Evolutionary conservation across 2,329 filamentous ascomycete species (phyloP).

Genomic region (Arthrobotrys sinensis): DNA sequence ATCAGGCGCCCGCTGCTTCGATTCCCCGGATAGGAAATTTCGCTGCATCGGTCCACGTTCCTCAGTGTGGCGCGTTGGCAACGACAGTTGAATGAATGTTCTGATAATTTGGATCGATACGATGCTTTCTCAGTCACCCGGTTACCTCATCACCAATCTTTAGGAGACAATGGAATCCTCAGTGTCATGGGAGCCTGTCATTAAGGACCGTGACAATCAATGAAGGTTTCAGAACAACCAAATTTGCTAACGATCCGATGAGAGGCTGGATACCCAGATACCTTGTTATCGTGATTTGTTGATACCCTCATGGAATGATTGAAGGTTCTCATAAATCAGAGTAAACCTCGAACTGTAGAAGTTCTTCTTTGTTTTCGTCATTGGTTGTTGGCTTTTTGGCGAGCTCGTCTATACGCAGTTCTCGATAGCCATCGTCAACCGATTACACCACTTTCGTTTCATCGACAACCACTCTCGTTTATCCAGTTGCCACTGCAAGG

Average conservation of each 20-base stretch:
- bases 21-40: constrained; percentile 60
- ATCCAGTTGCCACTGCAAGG: constrained; percentile 10
- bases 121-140: constrained; percentile 42
- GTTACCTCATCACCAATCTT: constrained; percentile 52
- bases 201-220: constrained; percentile 51
- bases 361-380: constrained; percentile 32
- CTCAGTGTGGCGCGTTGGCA: constrained; percentile 59
- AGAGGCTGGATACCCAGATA: constrained; percentile 56
- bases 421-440: constrained; percentile 42
- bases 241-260: constrained; percentile 56
- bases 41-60: constrained; percentile 61
- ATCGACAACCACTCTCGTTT: constrained; percentile 17
- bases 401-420: constrained; percentile 21
- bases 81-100: constrained; percentile 56
- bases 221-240: constrained; percentile 57
- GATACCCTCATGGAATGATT: constrained; percentile 43
- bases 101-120: constrained; percentile 46
- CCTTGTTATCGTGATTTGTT: constrained; percentile 55
- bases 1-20: constrained; percentile 56
- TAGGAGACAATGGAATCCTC: constrained; percentile 54
- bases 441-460: constrained; percentile 17
- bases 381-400: constrained; percentile 34
- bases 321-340: constrained; percentile 54
- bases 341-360: constrained; percentile 44
- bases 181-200: constrained; percentile 55